A percentile compares a stretch with the other conserved stretches of the same genome.
Evolutionary conservation across 1,139 yeast species (phyloP).

Genomic region (Barnettozyma hawaiiensis): DNA sequence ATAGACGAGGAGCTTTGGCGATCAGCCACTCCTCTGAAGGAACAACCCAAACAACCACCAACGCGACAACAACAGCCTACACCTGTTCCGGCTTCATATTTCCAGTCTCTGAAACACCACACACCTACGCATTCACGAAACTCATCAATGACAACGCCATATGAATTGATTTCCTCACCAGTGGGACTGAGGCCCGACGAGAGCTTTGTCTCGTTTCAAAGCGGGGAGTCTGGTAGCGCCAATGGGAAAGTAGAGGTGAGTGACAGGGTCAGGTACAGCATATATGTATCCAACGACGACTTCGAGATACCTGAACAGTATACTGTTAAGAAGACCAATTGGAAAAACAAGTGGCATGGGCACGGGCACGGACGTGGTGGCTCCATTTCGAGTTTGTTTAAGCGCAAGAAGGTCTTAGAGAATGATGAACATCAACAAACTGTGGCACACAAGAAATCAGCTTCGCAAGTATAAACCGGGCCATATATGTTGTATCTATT

Average conservation of each 20-base stretch:
- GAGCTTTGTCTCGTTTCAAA: conserved; percentile 4
- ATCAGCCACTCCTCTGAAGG: conserved; percentile 6
- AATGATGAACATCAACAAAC: not conserved
- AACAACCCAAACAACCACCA: not conserved
- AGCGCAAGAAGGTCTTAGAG: not conserved
- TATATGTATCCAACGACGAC: conserved; percentile 18
- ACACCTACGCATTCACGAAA: conserved; percentile 10
- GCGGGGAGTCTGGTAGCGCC: conserved; percentile 6
- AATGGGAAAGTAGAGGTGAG: conserved; percentile 10
- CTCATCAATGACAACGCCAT: conserved; percentile 4
- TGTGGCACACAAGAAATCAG: not conserved
- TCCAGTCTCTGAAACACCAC: conserved; percentile 8
- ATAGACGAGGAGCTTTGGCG: conserved; percentile 9
- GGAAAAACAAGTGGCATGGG: conserved; percentile 11
- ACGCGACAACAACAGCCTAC: not conserved
- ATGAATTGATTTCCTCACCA: conserved; percentile 6
- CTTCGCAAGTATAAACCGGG: not conserved
- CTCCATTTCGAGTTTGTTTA: conserved; percentile 12
- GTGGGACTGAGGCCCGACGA: conserved; percentile 2
- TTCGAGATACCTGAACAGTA: conserved; percentile 16
- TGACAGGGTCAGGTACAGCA: conserved; percentile 13
- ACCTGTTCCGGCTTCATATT: conserved; percentile 10
- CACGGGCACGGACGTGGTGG: conserved; percentile 8
- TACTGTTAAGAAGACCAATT: not conserved
- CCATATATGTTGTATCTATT: too few species aligned